A percentile compares a stretch with the other conserved stretches of the same genome.
Conservation (phyloP, 257 asterid genomes). For the Jaltomata sinuosa region DNA sequence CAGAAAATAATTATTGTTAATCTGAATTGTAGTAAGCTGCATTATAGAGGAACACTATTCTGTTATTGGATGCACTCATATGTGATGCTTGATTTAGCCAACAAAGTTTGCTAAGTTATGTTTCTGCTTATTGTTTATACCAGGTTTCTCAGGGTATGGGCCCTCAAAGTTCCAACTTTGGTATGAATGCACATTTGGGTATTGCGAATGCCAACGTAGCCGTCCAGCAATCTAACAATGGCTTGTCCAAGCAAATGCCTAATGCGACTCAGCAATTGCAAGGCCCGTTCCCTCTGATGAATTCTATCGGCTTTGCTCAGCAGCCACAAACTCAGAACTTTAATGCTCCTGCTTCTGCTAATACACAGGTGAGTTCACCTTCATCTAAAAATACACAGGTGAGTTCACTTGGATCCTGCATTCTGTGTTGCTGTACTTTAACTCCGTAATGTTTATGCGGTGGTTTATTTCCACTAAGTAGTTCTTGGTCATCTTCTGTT, state of each 20-base stretch:
- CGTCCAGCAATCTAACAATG: slow-evolving; percentile 23
- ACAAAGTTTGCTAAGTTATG: slow-evolving; percentile 15
- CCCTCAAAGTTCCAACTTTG: slow-evolving; percentile 32
- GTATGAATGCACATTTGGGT: slow-evolving; percentile 29
- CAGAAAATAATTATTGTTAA: background rate
- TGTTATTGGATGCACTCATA: background rate
- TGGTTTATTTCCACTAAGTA: background rate
- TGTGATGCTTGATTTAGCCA: background rate
- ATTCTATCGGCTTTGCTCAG: background rate
- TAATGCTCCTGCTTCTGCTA: slow-evolving; percentile 23
- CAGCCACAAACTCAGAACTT: slow-evolving; percentile 5
- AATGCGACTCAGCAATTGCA: slow-evolving; percentile 21
- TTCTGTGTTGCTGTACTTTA: slow-evolving; percentile 7
- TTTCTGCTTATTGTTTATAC: background rate
- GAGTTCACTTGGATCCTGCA: background rate
- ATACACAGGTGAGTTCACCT: slow-evolving; percentile 29
- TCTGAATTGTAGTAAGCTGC: background rate
- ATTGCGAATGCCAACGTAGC: slow-evolving; percentile 24
- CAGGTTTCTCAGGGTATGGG: background rate
- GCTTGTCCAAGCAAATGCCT: slow-evolving; percentile 19
- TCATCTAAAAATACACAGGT: slow-evolving; percentile 49
- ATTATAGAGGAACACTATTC: background rate
- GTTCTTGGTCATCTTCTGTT: slow-evolving; percentile 13
- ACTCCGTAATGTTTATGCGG: background rate
- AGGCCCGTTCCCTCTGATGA: slow-evolving; percentile 7